Percentiles rank a stretch among this genome's conserved stretches.
Conservation (phyloP, 73 alveolate species). For the Paramecium bursaria region DNA sequence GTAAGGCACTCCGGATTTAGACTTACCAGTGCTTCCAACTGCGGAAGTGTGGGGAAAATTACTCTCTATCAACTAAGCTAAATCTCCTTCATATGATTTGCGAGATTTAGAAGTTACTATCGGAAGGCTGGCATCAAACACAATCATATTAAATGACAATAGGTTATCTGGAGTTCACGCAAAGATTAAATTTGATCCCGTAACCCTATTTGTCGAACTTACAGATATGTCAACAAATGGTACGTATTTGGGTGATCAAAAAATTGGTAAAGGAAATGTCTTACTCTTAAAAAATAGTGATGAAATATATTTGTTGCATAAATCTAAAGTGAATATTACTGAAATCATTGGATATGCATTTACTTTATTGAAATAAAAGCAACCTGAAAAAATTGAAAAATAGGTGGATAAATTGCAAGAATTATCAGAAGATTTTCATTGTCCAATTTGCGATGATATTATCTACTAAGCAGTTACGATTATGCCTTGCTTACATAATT, state of each 20-base stretch:
- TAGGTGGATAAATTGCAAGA: constrained; percentile 40
- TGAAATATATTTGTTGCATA: constrained; percentile 66
- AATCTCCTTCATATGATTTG: constrained; percentile 10
- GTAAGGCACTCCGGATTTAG: constrained; percentile 36
- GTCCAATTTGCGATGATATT: constrained; percentile 83
- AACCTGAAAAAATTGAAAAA: constrained; percentile 42
- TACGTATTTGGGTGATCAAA: constrained; percentile 57
- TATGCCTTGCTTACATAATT: constrained; percentile 91
- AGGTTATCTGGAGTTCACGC: constrained; percentile 62
- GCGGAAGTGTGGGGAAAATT: constrained; percentile 52
- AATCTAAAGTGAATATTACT: constrained; percentile 60
- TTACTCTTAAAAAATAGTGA: constrained; percentile 47
- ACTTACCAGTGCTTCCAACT: not conserved
- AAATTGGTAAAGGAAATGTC: constrained; percentile 59
- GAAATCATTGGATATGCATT: constrained; percentile 62
- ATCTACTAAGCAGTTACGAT: constrained; percentile 84
- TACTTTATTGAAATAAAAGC: constrained; percentile 39
- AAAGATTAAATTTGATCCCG: constrained; percentile 29
- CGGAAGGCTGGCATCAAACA: constrained; percentile 61
- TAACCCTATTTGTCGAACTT: not conserved
- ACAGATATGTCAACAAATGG: constrained; percentile 67
- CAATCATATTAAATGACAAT: constrained; percentile 40
- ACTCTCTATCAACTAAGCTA: constrained; percentile 35
- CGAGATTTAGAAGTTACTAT: constrained; percentile 36
- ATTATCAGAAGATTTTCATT: constrained; percentile 76